Percentiles rank a stretch among this genome's conserved stretches.
Evolutionary conservation across 2,329 filamentous ascomycete species (phyloP).

Genomic region (Trichoderma atrobrunneum): DNA sequence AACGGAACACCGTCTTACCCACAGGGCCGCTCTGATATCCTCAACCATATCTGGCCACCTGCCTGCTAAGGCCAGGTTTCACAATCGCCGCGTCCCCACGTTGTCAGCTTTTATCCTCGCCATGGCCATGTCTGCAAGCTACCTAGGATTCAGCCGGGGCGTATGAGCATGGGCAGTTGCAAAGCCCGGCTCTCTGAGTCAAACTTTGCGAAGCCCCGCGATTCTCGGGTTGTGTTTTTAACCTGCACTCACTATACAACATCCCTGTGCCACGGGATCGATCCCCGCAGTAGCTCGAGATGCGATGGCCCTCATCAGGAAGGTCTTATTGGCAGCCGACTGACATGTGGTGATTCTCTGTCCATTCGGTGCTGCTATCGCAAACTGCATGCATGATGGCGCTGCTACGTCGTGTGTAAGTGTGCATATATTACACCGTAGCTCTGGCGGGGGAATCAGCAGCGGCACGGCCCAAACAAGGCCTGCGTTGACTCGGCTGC

Average conservation of each 20-base stretch:
- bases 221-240: not conserved
- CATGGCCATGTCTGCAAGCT: not conserved
- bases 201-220: not conserved
- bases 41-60: not conserved
- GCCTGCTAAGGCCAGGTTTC: not conserved
- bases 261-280: slow-evolving; percentile 17
- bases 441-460: not conserved
- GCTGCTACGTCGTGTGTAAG: not conserved
- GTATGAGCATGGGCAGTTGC: not conserved
- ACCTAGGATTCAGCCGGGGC: not conserved
- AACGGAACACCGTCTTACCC: not conserved
- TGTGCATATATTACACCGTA: not conserved
- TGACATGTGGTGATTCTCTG: not conserved
- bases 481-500: not conserved
- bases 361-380: slow-evolving; percentile 10
- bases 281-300: slow-evolving; percentile 14
- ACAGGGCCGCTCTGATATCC: slow-evolving; percentile 4
- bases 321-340: slow-evolving; percentile 11
- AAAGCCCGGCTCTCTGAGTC: not conserved
- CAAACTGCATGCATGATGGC: slow-evolving; percentile 4
- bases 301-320: slow-evolving; percentile 13
- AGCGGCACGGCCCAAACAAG: not conserved
- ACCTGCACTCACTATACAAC: slow-evolving; percentile 9
- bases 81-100: not conserved
- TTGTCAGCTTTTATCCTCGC: not conserved